Percentiles rank a stretch among this genome's conserved stretches.
These are phyloP conservation scores for Rhododendron ovatum DNA, from an alignment of 148 eudicot genomes.

Conservation along the genomic window DNA sequence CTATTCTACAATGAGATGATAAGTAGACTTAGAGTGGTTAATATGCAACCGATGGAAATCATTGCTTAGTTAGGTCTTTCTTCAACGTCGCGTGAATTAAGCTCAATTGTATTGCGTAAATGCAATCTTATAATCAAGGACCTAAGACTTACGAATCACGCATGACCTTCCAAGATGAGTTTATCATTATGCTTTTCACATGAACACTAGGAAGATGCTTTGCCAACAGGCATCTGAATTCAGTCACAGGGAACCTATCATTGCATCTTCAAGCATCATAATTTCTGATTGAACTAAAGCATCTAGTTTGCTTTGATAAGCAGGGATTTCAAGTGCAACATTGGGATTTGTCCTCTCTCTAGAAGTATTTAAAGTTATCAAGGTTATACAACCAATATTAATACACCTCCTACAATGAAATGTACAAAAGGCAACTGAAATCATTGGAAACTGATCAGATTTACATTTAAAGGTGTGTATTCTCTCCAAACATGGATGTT, in stretches of 20 bases:
- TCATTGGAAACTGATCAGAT: neutral
- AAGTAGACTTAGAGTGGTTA: neutral
- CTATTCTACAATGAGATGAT: conserved; percentile 11
- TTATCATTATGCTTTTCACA: conserved; percentile 14
- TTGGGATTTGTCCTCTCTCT: conserved; percentile 3
- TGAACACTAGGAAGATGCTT: conserved; percentile 16
- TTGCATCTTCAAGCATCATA: conserved; percentile 21
- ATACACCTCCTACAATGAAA: neutral
- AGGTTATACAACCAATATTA: conserved; percentile 5
- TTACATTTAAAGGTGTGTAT: neutral
- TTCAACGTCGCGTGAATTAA: conserved; percentile 12
- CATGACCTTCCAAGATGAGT: conserved; percentile 11
- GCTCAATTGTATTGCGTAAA: conserved; percentile 12
- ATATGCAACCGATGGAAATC: conserved; percentile 15
- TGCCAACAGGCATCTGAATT: conserved; percentile 9
- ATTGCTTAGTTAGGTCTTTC: conserved; percentile 15
- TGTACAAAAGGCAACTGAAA: neutral
- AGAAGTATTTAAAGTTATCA: neutral
- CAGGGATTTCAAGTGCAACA: conserved; percentile 19
- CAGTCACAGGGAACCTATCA: conserved; percentile 4
- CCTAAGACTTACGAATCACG: conserved; percentile 12
- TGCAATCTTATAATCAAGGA: conserved; percentile 12
- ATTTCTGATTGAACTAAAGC: conserved; percentile 17
- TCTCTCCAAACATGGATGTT: neutral
- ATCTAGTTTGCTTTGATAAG: conserved; percentile 18